phyloP scores from a whole-genome alignment of 2,329 filamentous ascomycete species.

The Ampelomyces quisqualis region DNA sequence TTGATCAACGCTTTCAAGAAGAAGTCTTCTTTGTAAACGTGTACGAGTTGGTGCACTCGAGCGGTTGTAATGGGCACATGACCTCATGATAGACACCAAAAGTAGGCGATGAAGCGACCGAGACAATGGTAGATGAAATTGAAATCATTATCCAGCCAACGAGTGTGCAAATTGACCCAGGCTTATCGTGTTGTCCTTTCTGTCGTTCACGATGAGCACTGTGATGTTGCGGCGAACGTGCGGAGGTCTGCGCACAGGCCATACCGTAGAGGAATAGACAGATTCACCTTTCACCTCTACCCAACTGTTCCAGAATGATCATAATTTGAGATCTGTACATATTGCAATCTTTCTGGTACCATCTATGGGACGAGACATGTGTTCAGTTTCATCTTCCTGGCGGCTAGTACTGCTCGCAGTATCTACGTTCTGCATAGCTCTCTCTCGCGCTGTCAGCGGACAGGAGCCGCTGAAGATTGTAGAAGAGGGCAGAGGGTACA shows the following conservation, averaged over 20 bases:
- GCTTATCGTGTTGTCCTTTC: too few species aligned
- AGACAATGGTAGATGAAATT: constrained; percentile 4
- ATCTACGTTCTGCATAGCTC: constrained; percentile 31
- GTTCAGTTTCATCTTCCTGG: neutral
- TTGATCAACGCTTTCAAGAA: constrained; percentile 93
- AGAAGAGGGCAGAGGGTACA: constrained; percentile 47
- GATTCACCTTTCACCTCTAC: constrained; percentile 1
- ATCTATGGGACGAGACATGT: neutral
- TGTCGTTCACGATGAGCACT: too few species aligned
- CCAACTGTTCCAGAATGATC: too few species aligned
- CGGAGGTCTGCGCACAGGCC: constrained; percentile 1
- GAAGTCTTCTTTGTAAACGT: constrained; percentile 52
- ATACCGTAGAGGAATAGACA: neutral
- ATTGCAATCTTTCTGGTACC: too few species aligned
- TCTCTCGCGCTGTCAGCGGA: constrained; percentile 44
- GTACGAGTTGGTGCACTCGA: neutral
- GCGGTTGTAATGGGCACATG: constrained; percentile 3
- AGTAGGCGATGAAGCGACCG: constrained; percentile 3
- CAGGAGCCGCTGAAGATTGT: constrained; percentile 45
- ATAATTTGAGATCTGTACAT: too few species aligned
- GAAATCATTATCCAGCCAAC: neutral
- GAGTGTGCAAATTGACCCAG: too few species aligned
- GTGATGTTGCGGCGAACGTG: constrained; percentile 1
- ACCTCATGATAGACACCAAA: constrained; percentile 10
- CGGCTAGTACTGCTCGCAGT: constrained; percentile 31